Conservation (phyloP, 371 early-diverging fungal species). For the Mortierella sp. region DNA sequence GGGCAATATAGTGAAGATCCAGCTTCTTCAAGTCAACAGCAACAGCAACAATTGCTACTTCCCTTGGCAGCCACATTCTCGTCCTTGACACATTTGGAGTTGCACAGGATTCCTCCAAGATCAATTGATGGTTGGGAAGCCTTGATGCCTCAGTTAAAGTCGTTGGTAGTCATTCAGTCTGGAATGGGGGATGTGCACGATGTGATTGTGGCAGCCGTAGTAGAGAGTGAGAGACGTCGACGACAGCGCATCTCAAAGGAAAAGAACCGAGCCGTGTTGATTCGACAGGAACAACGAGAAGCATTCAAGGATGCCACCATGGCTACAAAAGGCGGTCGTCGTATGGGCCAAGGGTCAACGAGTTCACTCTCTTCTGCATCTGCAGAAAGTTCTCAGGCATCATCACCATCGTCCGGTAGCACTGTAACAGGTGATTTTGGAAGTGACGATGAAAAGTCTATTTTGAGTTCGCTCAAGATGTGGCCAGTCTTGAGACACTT, state of each 20-base stretch:
- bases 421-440: no score
- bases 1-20: no score
- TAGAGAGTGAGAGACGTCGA: conserved; percentile 52
- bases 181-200: conserved; percentile 63
- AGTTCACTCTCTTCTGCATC: conserved; percentile 15
- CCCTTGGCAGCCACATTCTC: conserved; percentile 61
- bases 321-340: conserved; percentile 15
- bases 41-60: conserved; percentile 23
- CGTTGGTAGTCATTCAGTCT: conserved; percentile 62
- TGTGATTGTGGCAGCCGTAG: conserved; percentile 56
- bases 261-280: conserved; percentile 29
- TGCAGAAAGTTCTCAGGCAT: conserved; percentile 21
- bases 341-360: conserved; percentile 17
- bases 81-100: conserved; percentile 63
- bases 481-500: conserved; percentile 66
- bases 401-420: conserved; percentile 19
- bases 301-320: conserved; percentile 43
- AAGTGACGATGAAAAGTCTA: conserved; percentile 20
- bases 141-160: conserved; percentile 58
- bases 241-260: no score
- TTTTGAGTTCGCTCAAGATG: conserved; percentile 49
- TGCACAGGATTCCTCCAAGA: conserved; percentile 62
- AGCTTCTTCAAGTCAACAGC: not conserved
- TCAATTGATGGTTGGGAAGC: conserved; percentile 65
- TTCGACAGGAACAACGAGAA: conserved; percentile 43